A percentile compares a stretch with the other conserved stretches of the same genome.
Evolutionary conservation across 75 land plant genomes (phyloP).

Genomic region (Cupressus sempervirens): DNA sequence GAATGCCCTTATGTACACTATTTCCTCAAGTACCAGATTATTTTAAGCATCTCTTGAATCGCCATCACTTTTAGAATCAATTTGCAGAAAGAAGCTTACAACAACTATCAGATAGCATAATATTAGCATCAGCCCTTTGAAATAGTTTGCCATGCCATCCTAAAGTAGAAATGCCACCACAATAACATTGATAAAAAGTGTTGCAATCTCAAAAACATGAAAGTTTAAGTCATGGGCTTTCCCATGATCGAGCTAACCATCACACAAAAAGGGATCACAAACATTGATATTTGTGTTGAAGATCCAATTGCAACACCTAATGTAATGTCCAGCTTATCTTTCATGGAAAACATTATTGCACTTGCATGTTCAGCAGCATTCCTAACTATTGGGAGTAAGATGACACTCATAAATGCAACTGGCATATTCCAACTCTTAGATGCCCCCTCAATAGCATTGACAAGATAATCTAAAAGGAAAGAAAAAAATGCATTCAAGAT

Average conservation of each 20-base stretch:
- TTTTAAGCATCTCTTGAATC: too few relatives aligned
- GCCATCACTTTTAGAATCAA: constrained; percentile 34
- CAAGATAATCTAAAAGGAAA: constrained; percentile 67
- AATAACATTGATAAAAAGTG: constrained; percentile 59
- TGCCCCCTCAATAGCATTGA: constrained; percentile 90
- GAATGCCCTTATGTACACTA: too few relatives aligned
- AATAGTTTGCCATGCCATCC: constrained; percentile 79
- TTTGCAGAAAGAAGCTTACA: constrained; percentile 75
- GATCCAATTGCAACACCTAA: constrained; percentile 99
- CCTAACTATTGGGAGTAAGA: constrained; percentile 94
- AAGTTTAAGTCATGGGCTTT: constrained; percentile 61
- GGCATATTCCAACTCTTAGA: constrained; percentile 79
- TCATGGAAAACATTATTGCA: constrained; percentile 97
- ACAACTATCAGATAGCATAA: constrained; percentile 75
- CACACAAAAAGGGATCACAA: constrained; percentile 83
- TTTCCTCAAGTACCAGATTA: too few relatives aligned
- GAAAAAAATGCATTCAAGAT: constrained; percentile 64
- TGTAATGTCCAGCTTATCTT: constrained; percentile 92
- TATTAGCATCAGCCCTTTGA: constrained; percentile 73
- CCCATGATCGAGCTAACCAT: constrained; percentile 72
- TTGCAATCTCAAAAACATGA: constrained; percentile 65
- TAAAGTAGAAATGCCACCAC: constrained; percentile 70
- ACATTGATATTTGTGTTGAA: constrained; percentile 98
- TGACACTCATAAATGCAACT: constrained; percentile 85
- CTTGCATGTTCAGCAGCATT: constrained; percentile 99